Evolutionary conservation across 73 alveolate species (phyloP).

Genomic region (Tetrahymena malaccensis): DNA sequence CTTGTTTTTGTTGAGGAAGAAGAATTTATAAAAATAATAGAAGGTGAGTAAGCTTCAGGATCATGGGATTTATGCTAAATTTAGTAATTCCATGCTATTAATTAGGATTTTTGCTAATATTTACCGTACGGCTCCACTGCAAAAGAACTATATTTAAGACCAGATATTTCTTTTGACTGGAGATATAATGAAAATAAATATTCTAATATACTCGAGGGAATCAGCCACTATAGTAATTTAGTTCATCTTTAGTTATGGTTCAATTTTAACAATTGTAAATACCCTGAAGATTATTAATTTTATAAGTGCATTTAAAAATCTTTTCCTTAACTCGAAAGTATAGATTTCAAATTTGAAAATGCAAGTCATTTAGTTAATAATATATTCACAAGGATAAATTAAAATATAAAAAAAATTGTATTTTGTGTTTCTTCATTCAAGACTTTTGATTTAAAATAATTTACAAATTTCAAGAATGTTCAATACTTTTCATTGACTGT

Average conservation of each 20-base stretch:
- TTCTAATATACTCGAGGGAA: background rate
- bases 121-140: background rate
- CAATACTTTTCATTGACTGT: background rate
- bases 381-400: background rate
- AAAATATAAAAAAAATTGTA: background rate
- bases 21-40: background rate
- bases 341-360: background rate
- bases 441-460: background rate
- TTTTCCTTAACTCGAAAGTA: background rate
- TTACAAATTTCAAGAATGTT: background rate
- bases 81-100: no score
- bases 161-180: background rate
- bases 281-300: background rate
- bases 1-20: background rate
- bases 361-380: background rate
- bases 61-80: background rate
- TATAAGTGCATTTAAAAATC: background rate
- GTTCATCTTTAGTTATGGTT: background rate
- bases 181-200: background rate
- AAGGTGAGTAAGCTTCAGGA: background rate
- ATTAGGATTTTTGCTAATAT: background rate
- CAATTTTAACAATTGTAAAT: background rate
- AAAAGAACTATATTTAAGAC: background rate
- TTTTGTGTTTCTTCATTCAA: background rate
- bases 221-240: background rate